Base-by-base conservation (phyloP, 164 flowering plant species). In the Aristolochia contorta region DNA sequence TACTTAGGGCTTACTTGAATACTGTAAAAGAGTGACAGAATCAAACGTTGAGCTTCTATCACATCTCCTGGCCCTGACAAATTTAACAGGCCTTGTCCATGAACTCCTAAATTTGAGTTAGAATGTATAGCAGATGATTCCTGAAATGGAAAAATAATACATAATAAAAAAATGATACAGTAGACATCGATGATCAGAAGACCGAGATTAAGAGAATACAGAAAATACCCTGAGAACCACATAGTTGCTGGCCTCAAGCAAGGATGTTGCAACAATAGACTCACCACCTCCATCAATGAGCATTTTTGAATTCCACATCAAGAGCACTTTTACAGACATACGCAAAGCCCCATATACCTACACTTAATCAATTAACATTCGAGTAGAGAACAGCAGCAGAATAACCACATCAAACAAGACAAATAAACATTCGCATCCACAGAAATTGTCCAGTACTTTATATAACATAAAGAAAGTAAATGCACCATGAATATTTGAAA, bases 61-160 rank as follows among this genome's bases (percentile, higher is more conserved):
- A 56, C 63, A 76, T 94, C 82, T 47, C 97, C 99, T 60, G 90
- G 83, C 59, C 99, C 99, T 46, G 97, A 75, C 65, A 94, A 79
- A 75, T 94, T 91, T 67, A 94, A 72, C 58, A 82, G 69, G 59
- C 99, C 99, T 82, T 94, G 99, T 49, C 99, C 99, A 76, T 83
- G 96, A 64, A 94, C 84, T 76, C 96, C 99, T 61, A 94, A 78
- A 72, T 94, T 91, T 66, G 99, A 95, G 77, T 94, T 86, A 45
- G 99, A 94, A 65, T 78, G 96, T 62, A 94, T 91, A 60, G 79
- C 72, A 48, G 98, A 92, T 56, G 93, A 82, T 68, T 80, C 96
- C 98, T 92, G 80, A 46, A 16, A 68, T 57, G 15, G 59, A 53
- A 58, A n/a, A 33, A 52, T 20, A 45, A n/a, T 41, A 47, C 52